Percentiles rank a stretch among this genome's conserved stretches.
Conservation (phyloP, 2,329 filamentous ascomycete species). For the Alternaria brassicicola region DNA sequence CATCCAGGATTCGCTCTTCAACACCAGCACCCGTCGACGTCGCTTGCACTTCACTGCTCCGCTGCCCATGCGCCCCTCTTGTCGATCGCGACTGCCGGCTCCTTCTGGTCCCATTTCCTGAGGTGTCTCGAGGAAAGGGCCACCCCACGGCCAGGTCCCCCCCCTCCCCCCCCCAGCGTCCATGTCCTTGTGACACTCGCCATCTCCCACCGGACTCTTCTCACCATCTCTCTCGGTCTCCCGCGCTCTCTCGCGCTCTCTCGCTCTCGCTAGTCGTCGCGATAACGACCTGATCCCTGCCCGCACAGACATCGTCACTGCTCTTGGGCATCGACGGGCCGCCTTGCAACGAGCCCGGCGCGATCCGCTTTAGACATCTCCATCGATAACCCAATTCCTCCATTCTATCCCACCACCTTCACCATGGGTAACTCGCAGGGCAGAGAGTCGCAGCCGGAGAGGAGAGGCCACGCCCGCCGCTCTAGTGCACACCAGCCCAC, state of each 20-base stretch:
- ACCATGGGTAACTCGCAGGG: slow-evolving; percentile 57
- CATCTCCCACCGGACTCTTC: slow-evolving; percentile 34
- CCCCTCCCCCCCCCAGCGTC: no score
- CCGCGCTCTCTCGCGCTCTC: no score
- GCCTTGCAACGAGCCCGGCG: slow-evolving; percentile 26
- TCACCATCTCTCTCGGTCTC: no score
- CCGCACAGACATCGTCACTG: slow-evolving; percentile 17
- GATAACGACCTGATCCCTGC: slow-evolving; percentile 22
- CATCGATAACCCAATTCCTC: slow-evolving; percentile 12
- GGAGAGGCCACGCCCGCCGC: slow-evolving; percentile 43
- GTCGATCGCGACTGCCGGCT: slow-evolving; percentile 20
- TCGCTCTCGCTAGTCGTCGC: slow-evolving; percentile 16
- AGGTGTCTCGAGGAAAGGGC: slow-evolving; percentile 15
- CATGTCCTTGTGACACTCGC: slow-evolving; percentile 49
- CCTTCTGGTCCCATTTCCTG: slow-evolving; percentile 19
- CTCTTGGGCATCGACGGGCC: slow-evolving; percentile 26
- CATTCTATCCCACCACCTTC: slow-evolving; percentile 11
- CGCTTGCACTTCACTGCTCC: slow-evolving; percentile 9
- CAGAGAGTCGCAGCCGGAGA: slow-evolving; percentile 53
- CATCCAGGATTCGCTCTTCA: slow-evolving; percentile 25
- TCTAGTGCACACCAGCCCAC: slow-evolving; percentile 40
- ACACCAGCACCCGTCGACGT: slow-evolving; percentile 7
- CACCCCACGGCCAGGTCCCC: slow-evolving; percentile 14
- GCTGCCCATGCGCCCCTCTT: slow-evolving; percentile 20
- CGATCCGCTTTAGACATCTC: slow-evolving; percentile 14